Percentiles rank a stretch among this genome's conserved stretches.
Evolutionary conservation across 2,329 filamentous ascomycete species (phyloP).

Genomic region (Erysiphe pulchra): DNA sequence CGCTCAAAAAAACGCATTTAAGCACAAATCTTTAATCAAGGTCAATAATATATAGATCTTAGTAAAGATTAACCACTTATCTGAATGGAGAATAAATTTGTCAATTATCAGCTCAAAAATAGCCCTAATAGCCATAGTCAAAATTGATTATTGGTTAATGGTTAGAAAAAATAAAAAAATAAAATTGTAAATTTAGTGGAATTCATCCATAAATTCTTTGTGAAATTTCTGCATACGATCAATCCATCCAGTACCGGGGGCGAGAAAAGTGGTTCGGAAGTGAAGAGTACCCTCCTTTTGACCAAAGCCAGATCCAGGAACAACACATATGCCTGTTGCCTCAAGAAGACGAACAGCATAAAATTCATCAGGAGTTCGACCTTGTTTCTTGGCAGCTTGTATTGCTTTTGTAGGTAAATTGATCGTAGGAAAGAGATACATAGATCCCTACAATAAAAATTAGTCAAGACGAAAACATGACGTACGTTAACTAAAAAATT

Average conservation of each 20-base stretch:
- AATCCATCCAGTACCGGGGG: slow-evolving; percentile 89
- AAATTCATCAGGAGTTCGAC: slow-evolving; percentile 65
- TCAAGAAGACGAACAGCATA: slow-evolving; percentile 83
- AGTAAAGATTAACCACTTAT: no score
- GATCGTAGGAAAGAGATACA: slow-evolving; percentile 98
- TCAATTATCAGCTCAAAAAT: no score
- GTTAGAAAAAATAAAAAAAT: no score
- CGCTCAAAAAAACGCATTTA: no score
- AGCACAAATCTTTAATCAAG: no score
- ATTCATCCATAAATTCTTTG: slow-evolving; percentile 71
- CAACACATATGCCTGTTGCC: slow-evolving; percentile 80
- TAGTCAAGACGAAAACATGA: slow-evolving; percentile 1
- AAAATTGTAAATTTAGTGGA: slow-evolving; percentile 13
- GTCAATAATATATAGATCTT: no score
- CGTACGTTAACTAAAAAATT: background rate
- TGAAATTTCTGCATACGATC: slow-evolving; percentile 75
- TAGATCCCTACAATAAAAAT: slow-evolving; percentile 38
- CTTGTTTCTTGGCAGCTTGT: slow-evolving; percentile 48
- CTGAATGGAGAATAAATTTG: no score
- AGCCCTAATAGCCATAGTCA: no score
- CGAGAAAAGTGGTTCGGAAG: slow-evolving; percentile 90
- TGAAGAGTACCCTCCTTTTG: slow-evolving; percentile 80
- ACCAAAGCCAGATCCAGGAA: slow-evolving; percentile 79
- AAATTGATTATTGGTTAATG: no score
- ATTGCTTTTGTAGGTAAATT: slow-evolving; percentile 49